These are phyloP conservation scores for Bertia moriformis DNA, from an alignment of 2,329 filamentous ascomycete species.

Conservation along the genomic window DNA sequence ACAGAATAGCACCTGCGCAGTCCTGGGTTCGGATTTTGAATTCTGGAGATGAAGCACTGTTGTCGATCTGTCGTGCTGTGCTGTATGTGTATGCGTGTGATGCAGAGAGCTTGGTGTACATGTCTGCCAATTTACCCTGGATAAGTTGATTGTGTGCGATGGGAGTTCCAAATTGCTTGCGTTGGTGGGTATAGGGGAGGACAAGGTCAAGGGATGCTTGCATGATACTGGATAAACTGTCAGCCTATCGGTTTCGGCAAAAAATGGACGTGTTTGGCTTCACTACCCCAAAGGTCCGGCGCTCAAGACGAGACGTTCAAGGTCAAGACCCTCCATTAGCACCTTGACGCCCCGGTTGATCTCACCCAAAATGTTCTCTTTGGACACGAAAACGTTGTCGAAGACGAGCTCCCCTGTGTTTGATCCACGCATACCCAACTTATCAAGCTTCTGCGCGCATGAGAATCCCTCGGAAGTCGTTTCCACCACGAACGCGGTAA, in stretches of 20 bases:
- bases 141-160: slow-evolving; percentile 62
- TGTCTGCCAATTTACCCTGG: slow-evolving; percentile 62
- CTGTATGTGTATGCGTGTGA: slow-evolving; percentile 51
- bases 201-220: slow-evolving; percentile 57
- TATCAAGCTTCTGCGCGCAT: slow-evolving; percentile 57
- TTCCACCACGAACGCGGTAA: slow-evolving; percentile 60
- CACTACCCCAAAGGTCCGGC: slow-evolving; percentile 50
- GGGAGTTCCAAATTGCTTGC: slow-evolving; percentile 54
- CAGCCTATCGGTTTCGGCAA: too few species aligned
- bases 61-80: slow-evolving; percentile 47
- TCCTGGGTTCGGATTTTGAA: slow-evolving; percentile 49
- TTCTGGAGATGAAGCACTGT: slow-evolving; percentile 13
- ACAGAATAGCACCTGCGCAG: slow-evolving; percentile 59
- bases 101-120: slow-evolving; percentile 59
- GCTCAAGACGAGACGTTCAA: slow-evolving; percentile 57
- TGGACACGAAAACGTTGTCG: slow-evolving; percentile 57
- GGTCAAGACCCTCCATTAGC: slow-evolving; percentile 62
- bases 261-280: too few species aligned
- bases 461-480: slow-evolving; percentile 46
- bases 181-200: slow-evolving; percentile 56
- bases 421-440: slow-evolving; percentile 62
- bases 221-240: slow-evolving; percentile 50
- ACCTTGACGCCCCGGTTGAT: slow-evolving; percentile 58
- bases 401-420: slow-evolving; percentile 64
- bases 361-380: slow-evolving; percentile 50